A percentile compares a stretch with the other conserved stretches of the same genome.
phyloP scores from a whole-genome alignment of 2,329 filamentous ascomycete species.

The Apiospora phragmitis region DNA sequence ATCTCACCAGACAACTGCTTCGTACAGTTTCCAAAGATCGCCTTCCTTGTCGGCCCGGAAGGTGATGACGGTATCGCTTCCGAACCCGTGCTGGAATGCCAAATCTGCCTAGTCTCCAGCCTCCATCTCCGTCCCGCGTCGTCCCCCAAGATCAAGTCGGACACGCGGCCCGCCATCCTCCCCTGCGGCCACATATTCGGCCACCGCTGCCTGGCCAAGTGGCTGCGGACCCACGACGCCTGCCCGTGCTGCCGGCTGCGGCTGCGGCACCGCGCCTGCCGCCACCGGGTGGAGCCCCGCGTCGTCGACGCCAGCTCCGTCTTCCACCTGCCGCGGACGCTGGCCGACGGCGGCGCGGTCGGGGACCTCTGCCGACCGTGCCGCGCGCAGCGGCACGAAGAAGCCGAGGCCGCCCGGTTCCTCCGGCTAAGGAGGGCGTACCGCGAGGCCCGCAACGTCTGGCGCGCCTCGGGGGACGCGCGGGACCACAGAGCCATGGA shows the following conservation, averaged over 20 bases:
- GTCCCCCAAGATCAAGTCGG: slow-evolving; percentile 1
- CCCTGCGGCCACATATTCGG: slow-evolving; percentile 9
- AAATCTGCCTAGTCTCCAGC: background rate
- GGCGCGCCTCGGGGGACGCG: background rate
- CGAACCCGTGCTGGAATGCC: background rate
- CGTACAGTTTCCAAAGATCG: slow-evolving; percentile 3
- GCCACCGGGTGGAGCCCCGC: slow-evolving; percentile 4
- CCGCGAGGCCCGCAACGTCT: background rate
- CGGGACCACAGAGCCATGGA: background rate
- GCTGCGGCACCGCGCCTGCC: background rate
- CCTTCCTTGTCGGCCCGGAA: background rate
- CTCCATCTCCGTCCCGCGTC: background rate
- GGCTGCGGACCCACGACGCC: background rate
- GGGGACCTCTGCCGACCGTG: background rate
- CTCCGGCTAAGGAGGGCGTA: background rate
- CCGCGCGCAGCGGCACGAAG: background rate
- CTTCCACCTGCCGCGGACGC: slow-evolving; percentile 1
- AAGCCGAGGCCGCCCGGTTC: background rate
- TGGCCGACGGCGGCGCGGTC: background rate
- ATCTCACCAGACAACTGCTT: background rate
- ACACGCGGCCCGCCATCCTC: background rate
- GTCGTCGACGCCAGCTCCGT: slow-evolving; percentile 3
- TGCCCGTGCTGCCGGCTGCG: background rate
- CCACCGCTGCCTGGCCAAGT: slow-evolving; percentile 9
- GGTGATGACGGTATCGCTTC: background rate